Base-by-base conservation (phyloP, 352 stramenopile genomes). In the Aphanomyces euteiches region DNA sequence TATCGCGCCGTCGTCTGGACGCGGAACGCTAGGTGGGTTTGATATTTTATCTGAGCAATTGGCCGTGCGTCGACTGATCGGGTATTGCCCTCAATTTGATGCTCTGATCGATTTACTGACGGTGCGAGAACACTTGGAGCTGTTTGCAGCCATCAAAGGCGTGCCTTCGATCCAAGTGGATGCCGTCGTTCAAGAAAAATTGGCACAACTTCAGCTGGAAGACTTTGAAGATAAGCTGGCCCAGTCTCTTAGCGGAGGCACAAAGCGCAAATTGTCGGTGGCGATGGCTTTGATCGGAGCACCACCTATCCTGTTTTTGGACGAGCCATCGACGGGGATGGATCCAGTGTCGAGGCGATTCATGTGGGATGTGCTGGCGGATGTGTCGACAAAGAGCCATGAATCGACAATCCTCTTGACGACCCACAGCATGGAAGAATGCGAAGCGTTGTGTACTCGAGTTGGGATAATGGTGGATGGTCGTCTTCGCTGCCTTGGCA, bases 401-500 rank as follows among this genome's bases (percentile, higher is more conserved):
- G 74, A 81, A 17, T 85, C 86, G 17, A 90, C 84, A 0, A 89
- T 98, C 43, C 78, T 98, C 7, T 75, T 98, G 3, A 98, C 95
- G 10, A 98, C 93, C 2, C 95, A 99, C 79, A 96, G 88, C 66
- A 98, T 99, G 96, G 85, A 98, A 66, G 95, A 99, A 74, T 96
- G 85, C n/a, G 96, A 98, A 69, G 88, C 88, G 8, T 79, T 98
- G 7, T 98, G 93, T 67, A 90, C 93, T n/a, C 87, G 93, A 34
- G 94, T 99, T 58, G 94, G 87, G 15, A 98, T 98, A 72, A 97
- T 99, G 81, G 85, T 90, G 0, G 79, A 83, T 47, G 85, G 85
- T 39, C 81, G 78, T n/a, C 63, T 93, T 38, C 82, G 81, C 21
- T 93, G 86, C 37, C 77, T 98, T 36, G 92, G 92, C 59, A 96